Percentiles rank a stretch among this genome's conserved stretches.
Evolutionary conservation across 495 filamentous ascomycete species (phyloP).

Genomic region (Poronia punctata): DNA sequence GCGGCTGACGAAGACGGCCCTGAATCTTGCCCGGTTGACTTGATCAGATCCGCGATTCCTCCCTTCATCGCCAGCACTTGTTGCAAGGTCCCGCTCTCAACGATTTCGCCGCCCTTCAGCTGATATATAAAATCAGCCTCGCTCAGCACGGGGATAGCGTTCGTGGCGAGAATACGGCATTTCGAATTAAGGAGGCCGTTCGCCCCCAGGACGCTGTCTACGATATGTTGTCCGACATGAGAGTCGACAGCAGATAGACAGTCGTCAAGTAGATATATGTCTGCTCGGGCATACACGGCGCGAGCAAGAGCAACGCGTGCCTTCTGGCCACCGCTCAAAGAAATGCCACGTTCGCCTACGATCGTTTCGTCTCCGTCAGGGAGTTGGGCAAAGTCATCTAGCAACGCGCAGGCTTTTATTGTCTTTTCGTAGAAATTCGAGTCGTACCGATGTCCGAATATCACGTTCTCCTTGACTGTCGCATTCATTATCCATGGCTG

Average conservation of each 20-base stretch:
- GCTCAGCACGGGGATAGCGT: conserved; percentile 85
- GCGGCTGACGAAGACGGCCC: conserved; percentile 23
- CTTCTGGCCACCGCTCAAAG: conserved; percentile 93
- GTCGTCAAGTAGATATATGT: conserved; percentile 93
- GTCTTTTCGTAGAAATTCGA: conserved; percentile 91
- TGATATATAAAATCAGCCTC: conserved; percentile 78
- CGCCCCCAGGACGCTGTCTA: conserved; percentile 82
- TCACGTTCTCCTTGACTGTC: conserved; percentile 90
- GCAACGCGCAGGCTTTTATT: conserved; percentile 84
- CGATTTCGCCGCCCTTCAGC: conserved; percentile 72
- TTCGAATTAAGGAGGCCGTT: conserved; percentile 79
- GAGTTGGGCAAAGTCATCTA: conserved; percentile 85
- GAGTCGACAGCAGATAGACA: conserved; percentile 94
- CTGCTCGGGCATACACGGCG: conserved; percentile 95
- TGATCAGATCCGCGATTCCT: conserved; percentile 78
- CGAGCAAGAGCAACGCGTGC: conserved; percentile 90
- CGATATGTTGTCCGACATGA: conserved; percentile 91
- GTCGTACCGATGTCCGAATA: conserved; percentile 95
- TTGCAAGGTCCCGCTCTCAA: conserved; percentile 82
- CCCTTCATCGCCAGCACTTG: conserved; percentile 92
- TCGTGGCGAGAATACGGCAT: conserved; percentile 90
- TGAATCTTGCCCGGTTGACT: conserved; percentile 55
- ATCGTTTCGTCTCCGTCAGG: conserved; percentile 96
- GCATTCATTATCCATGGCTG: conserved; percentile 97
- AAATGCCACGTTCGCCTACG: conserved; percentile 95